A percentile compares a stretch with the other conserved stretches of the same genome.
Conservation (phyloP, 495 filamentous ascomycete species). For the Penicillium arizonense region DNA sequence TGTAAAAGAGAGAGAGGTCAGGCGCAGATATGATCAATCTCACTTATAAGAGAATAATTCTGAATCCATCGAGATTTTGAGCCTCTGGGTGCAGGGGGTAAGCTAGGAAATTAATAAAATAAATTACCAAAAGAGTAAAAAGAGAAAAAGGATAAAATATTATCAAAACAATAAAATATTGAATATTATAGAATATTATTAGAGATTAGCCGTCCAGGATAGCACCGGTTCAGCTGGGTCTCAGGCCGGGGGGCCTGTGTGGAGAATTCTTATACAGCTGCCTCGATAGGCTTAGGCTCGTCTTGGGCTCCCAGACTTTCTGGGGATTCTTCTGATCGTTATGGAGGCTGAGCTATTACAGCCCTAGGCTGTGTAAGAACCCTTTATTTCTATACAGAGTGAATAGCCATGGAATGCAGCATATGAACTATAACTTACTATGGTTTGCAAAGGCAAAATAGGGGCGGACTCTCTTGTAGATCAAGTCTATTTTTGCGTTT, state of each 20-base stretch:
- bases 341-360: not conserved
- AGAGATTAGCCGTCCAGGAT: not conserved
- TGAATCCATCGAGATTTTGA: slow-evolving; percentile 20
- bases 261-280: slow-evolving; percentile 12
- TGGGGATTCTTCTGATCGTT: not conserved
- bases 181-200: not conserved
- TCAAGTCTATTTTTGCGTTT: not conserved
- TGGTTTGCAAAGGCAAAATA: not conserved
- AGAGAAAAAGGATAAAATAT: not conserved
- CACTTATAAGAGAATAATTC: not conserved
- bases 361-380: too few species aligned
- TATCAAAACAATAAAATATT: not conserved
- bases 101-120: not conserved
- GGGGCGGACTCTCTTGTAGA: not conserved
- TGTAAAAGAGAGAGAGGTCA: not conserved
- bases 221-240: slow-evolving; percentile 1
- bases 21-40: slow-evolving; percentile 2
- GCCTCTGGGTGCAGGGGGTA: slow-evolving; percentile 18
- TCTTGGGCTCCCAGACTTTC: not conserved
- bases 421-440: too few species aligned
- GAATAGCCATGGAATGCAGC: too few species aligned
- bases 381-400: too few species aligned
- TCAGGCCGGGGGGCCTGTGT: not conserved
- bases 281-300: slow-evolving; percentile 18
- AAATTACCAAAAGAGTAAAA: not conserved